These are phyloP conservation scores for Rhododendron henanense DNA, from an alignment of 148 eudicot genomes.

Conservation along the genomic window DNA sequence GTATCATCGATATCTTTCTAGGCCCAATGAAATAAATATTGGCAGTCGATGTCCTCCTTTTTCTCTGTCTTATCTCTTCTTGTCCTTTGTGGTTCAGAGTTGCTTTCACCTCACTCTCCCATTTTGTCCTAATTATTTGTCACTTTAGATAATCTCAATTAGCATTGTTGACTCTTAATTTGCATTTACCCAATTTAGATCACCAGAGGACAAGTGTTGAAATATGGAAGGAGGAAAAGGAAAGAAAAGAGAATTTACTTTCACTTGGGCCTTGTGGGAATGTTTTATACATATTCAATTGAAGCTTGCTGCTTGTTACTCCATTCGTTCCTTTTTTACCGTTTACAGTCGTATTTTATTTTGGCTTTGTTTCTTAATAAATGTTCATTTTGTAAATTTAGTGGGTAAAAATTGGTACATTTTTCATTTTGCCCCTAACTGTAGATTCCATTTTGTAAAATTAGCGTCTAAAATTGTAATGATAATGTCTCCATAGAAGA, in stretches of 20 bases:
- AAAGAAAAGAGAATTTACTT: background rate
- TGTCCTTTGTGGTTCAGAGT: background rate
- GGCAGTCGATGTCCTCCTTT: background rate
- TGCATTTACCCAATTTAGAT: background rate
- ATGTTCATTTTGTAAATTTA: too few species aligned
- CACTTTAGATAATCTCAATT: slow-evolving; percentile 11
- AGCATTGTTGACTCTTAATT: slow-evolving; percentile 10
- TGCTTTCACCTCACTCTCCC: background rate
- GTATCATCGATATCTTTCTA: too few species aligned
- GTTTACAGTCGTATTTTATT: too few species aligned
- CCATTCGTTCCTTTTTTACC: too few species aligned
- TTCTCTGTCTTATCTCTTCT: background rate
- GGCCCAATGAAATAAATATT: background rate
- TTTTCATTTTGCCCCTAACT: too few species aligned
- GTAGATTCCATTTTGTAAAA: too few species aligned
- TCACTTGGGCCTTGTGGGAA: background rate
- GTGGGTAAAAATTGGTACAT: too few species aligned
- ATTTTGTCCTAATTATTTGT: slow-evolving; percentile 7
- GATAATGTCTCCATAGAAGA: too few species aligned
- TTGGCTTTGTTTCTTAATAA: too few species aligned
- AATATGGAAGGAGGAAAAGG: background rate
- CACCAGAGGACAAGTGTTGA: background rate
- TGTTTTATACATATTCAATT: too few species aligned
- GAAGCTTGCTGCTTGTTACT: too few species aligned
- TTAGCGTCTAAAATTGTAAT: too few species aligned